Conservation (phyloP, 805 yeast species). For the Pichia heedii region DNA sequence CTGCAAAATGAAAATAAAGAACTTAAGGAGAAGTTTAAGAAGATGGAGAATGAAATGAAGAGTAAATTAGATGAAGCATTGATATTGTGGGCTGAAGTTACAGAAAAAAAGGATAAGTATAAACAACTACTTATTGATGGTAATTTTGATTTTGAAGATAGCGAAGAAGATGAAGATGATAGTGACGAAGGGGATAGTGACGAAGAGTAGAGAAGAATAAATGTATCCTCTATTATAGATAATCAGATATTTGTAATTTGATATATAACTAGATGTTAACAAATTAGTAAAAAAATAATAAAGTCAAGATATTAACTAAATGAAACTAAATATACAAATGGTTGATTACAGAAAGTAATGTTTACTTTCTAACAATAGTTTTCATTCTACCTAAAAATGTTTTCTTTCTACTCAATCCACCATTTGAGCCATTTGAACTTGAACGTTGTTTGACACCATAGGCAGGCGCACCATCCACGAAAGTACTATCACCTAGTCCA, state of each 20-base stretch:
- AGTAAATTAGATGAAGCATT: constrained; percentile 10
- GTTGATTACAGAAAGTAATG: not conserved
- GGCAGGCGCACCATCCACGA: constrained; percentile 95
- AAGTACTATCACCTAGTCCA: constrained; percentile 89
- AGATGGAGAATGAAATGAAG: constrained; percentile 4
- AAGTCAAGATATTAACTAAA: not conserved
- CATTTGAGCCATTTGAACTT: constrained; percentile 30
- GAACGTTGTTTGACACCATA: constrained; percentile 13
- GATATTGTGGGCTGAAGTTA: constrained; percentile 9
- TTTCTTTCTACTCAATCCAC: constrained; percentile 69
- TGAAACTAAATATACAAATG: not conserved
- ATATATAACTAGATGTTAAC: no score
- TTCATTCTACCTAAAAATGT: constrained; percentile 78
- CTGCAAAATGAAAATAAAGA: not conserved
- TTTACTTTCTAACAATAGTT: constrained; percentile 40
- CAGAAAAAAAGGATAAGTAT: constrained; percentile 10
- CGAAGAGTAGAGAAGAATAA: not conserved
- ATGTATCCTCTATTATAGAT: no score
- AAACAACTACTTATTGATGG: constrained; percentile 2
- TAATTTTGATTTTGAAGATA: constrained; percentile 6
- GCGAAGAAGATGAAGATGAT: constrained; percentile 7
- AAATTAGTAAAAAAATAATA: not conserved
- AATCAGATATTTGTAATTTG: no score
- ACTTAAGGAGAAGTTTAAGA: not conserved
- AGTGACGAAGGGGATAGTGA: constrained; percentile 1